These are phyloP conservation scores for Scheffersomyces insectosa DNA, from an alignment of 1,139 yeast species.

Conservation along the genomic window DNA sequence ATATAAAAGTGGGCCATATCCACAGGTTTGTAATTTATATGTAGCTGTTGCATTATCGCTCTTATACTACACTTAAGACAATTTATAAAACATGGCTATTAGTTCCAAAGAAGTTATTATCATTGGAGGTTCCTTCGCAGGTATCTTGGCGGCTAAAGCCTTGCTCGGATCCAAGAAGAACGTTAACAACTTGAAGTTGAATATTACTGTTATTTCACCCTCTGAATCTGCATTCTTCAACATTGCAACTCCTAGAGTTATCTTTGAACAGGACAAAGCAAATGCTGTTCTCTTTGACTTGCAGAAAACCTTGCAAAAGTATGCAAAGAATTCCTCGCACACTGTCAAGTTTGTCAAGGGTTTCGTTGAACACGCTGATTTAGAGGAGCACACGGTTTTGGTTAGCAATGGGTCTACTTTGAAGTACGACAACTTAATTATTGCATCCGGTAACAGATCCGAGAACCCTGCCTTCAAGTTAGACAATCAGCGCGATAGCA, in stretches of 20 bases:
- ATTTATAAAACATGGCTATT: neutral
- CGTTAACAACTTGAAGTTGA: slow-evolving; percentile 4
- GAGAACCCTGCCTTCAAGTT: slow-evolving; percentile 27
- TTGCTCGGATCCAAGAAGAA: slow-evolving; percentile 6
- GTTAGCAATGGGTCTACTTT: slow-evolving; percentile 6
- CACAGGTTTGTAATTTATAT: no score
- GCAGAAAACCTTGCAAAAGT: slow-evolving; percentile 14
- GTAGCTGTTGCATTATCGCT: no score
- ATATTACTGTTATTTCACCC: slow-evolving; percentile 17
- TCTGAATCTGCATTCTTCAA: slow-evolving; percentile 19
- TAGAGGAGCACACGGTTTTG: slow-evolving; percentile 16
- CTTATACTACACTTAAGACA: no score
- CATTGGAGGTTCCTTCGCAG: slow-evolving; percentile 41
- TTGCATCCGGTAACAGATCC: slow-evolving; percentile 34
- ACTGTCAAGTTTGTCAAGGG: slow-evolving; percentile 20
- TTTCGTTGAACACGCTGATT: slow-evolving; percentile 23
- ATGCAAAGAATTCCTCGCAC: slow-evolving; percentile 12
- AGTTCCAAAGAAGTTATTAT: slow-evolving; percentile 20
- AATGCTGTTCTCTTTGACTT: slow-evolving; percentile 21
- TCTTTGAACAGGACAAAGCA: slow-evolving; percentile 24
- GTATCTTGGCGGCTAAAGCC: slow-evolving; percentile 24
- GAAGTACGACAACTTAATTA: slow-evolving; percentile 30
- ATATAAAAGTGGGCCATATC: neutral
- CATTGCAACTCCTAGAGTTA: slow-evolving; percentile 32
- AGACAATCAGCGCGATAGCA: slow-evolving; percentile 13